Evolutionary conservation across 2,329 filamentous ascomycete species (phyloP).

Genomic region (Pseudopyricularia javanii): DNA sequence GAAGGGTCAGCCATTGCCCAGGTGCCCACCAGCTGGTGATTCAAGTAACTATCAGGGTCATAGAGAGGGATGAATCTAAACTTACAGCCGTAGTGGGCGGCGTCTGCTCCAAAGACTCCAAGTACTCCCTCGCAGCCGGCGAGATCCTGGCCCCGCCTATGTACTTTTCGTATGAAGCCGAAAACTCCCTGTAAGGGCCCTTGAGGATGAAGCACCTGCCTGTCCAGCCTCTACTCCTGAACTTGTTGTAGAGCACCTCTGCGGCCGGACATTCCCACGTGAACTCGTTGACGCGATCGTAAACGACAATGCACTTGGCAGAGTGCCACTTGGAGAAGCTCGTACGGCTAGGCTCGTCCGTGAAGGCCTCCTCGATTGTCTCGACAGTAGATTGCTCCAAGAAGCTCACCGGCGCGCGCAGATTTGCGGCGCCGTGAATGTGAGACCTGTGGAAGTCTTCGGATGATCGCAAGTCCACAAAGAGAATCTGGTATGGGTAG

Average conservation of each 20-base stretch:
- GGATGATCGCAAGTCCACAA: constrained; percentile 37
- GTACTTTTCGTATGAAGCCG: constrained; percentile 36
- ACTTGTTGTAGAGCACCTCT: constrained; percentile 28
- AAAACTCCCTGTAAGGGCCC: constrained; percentile 43
- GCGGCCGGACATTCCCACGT: constrained; percentile 38
- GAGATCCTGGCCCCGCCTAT: constrained; percentile 31
- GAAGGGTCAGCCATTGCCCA: not conserved
- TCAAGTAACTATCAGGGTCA: too few species aligned
- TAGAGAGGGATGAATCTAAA: not conserved
- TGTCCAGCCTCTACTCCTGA: constrained; percentile 33
- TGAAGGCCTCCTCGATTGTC: constrained; percentile 35
- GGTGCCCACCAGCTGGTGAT: constrained; percentile 5
- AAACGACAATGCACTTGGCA: constrained; percentile 38
- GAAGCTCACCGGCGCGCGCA: constrained; percentile 36
- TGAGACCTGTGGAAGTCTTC: constrained; percentile 36
- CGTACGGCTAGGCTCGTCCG: constrained; percentile 32
- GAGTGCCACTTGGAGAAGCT: constrained; percentile 33
- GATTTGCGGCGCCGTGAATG: constrained; percentile 37
- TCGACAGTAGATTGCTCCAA: constrained; percentile 33
- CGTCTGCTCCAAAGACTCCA: constrained; percentile 23
- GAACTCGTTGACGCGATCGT: constrained; percentile 35
- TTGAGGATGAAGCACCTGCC: constrained; percentile 42
- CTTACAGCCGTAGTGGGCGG: constrained; percentile 20
- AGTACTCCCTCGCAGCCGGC: constrained; percentile 24
- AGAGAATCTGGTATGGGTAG: constrained; percentile 29